Evolutionary conservation across 352 stramenopile species (phyloP).

Genomic region (Phytophthora lateralis): DNA sequence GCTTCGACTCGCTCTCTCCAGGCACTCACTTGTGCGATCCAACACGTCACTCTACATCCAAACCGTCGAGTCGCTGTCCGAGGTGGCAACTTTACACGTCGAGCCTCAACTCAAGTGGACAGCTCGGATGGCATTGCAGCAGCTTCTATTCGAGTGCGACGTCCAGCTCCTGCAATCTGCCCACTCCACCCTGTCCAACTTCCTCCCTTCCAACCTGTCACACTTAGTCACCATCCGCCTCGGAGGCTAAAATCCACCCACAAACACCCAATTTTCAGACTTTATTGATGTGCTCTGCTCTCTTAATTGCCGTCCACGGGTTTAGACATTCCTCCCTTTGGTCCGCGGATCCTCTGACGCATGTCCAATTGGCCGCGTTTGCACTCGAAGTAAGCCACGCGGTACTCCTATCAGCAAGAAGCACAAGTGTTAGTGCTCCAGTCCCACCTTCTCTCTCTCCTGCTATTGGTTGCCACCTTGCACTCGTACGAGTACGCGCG

Average conservation of each 20-base stretch:
- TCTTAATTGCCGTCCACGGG: constrained; percentile 33
- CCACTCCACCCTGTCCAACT: constrained; percentile 4
- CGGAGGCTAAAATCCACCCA: not conserved
- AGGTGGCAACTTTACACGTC: constrained; percentile 29
- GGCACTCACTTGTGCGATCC: constrained; percentile 25
- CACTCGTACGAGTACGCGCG: constrained; percentile 75
- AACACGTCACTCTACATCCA: constrained; percentile 24
- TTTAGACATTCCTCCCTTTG: constrained; percentile 75
- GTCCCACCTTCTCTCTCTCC: not conserved
- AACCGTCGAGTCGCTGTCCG: constrained; percentile 31
- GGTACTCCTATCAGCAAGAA: constrained; percentile 54
- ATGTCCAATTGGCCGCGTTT: constrained; percentile 86
- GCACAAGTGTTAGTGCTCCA: not conserved
- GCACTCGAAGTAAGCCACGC: constrained; percentile 86
- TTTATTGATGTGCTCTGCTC: not conserved
- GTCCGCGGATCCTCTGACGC: constrained; percentile 79
- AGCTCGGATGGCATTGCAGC: constrained; percentile 39
- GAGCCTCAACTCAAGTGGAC: constrained; percentile 36
- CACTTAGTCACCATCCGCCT: constrained; percentile 23
- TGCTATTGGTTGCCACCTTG: constrained; percentile 37
- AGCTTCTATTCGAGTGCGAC: constrained; percentile 58
- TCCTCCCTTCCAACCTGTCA: constrained; percentile 24
- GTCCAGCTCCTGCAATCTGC: constrained; percentile 15
- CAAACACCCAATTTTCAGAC: not conserved
- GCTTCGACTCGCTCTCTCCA: constrained; percentile 20